Evolutionary conservation across 768 basidiomycete genomes (phyloP).

Genomic region (Gloeophyllum trabeum): DNA sequence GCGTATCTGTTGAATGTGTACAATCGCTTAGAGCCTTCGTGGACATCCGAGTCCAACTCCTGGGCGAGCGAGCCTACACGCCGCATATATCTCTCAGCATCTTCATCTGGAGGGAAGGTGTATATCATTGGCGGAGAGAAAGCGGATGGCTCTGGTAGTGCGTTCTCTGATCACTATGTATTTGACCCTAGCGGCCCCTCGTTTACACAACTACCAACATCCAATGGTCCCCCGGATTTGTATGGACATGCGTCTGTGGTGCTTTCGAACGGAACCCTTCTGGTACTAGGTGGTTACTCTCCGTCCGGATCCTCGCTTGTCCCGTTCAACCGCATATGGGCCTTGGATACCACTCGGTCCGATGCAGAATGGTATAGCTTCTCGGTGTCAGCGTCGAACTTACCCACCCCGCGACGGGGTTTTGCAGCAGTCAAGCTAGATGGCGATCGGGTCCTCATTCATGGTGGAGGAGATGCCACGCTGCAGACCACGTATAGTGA

Average conservation of each 20-base stretch:
- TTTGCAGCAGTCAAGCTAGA: slow-evolving; percentile 45
- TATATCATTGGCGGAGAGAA: slow-evolving; percentile 74
- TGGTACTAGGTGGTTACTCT: slow-evolving; percentile 69
- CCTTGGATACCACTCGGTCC: slow-evolving; percentile 43
- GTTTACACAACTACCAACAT: slow-evolving; percentile 45
- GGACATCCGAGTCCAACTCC: slow-evolving; percentile 31
- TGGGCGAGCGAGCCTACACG: slow-evolving; percentile 65
- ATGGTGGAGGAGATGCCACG: slow-evolving; percentile 61
- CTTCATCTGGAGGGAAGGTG: slow-evolving; percentile 36
- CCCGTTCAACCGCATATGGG: slow-evolving; percentile 50
- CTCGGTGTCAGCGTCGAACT: slow-evolving; percentile 21
- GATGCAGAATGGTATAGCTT: slow-evolving; percentile 38
- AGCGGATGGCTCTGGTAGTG: slow-evolving; percentile 64
- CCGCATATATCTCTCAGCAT: slow-evolving; percentile 66
- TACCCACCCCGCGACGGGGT: slow-evolving; percentile 50
- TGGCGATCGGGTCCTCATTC: slow-evolving; percentile 52
- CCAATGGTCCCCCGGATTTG: slow-evolving; percentile 52
- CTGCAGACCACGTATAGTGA: slow-evolving; percentile 41
- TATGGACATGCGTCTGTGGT: slow-evolving; percentile 65
- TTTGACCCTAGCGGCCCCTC: slow-evolving; percentile 38
- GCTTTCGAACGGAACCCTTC: slow-evolving; percentile 54
- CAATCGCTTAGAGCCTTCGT: slow-evolving; percentile 26
- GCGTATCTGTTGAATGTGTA: slow-evolving; percentile 40
- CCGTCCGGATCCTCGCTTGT: slow-evolving; percentile 33
- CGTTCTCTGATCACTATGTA: slow-evolving; percentile 51